A percentile compares a stretch with the other conserved stretches of the same genome.
These are phyloP conservation scores for Verticillium klebahnii DNA, from an alignment of 2,329 filamentous ascomycete genomes.

Conservation along the genomic window DNA sequence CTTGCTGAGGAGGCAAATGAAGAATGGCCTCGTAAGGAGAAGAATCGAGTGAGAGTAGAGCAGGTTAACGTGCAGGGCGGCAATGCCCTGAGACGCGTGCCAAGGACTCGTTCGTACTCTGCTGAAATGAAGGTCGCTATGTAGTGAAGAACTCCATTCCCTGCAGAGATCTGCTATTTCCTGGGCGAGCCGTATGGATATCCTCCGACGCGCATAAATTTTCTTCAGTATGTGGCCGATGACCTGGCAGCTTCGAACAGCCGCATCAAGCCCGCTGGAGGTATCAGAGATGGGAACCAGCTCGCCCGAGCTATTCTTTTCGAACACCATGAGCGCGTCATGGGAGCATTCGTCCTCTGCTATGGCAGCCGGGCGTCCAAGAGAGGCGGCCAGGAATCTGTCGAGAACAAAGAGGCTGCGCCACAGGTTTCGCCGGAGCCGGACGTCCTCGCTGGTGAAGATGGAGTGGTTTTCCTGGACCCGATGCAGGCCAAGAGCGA, in stretches of 20 bases:
- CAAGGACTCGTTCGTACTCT: slow-evolving; percentile 36
- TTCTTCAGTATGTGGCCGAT: slow-evolving; percentile 55
- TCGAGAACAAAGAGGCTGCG: slow-evolving; percentile 61
- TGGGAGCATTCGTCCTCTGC: slow-evolving; percentile 58
- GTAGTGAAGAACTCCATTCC: slow-evolving; percentile 44
- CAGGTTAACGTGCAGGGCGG: slow-evolving; percentile 58
- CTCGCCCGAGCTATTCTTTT: slow-evolving; percentile 9
- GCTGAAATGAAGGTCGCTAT: slow-evolving; percentile 44
- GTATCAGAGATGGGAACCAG: slow-evolving; percentile 6
- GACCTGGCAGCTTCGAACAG: slow-evolving; percentile 52
- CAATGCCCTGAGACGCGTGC: slow-evolving; percentile 46
- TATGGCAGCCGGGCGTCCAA: slow-evolving; percentile 59
- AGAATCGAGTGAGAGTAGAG: slow-evolving; percentile 60
- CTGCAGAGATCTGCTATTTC: slow-evolving; percentile 51
- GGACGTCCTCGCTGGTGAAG: slow-evolving; percentile 41
- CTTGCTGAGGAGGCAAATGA: slow-evolving; percentile 51
- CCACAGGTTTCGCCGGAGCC: slow-evolving; percentile 55
- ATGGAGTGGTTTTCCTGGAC: slow-evolving; percentile 50
- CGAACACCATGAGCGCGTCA: slow-evolving; percentile 29
- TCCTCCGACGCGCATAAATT: slow-evolving; percentile 55
- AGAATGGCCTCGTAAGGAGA: slow-evolving; percentile 60
- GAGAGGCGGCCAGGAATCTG: slow-evolving; percentile 55
- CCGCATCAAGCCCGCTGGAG: slow-evolving; percentile 42
- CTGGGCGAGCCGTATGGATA: slow-evolving; percentile 52
- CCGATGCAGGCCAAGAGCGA: slow-evolving; percentile 58